Conservation (phyloP, 345 rosid species). For the Eucalyptus regnans region DNA sequence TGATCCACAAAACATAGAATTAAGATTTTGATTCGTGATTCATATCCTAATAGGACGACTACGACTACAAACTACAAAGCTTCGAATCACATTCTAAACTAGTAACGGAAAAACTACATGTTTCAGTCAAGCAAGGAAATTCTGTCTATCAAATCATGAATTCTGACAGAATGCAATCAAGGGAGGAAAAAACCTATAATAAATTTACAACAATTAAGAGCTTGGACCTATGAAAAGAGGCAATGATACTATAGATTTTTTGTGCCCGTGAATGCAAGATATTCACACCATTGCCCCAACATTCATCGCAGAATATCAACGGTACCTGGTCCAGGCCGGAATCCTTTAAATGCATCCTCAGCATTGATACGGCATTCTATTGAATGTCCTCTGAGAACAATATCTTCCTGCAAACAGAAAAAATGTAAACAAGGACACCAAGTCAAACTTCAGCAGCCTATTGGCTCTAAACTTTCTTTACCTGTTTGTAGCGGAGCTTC, state of each 20-base stretch:
- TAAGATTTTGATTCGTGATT: background rate
- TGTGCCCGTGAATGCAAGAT: background rate
- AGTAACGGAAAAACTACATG: background rate
- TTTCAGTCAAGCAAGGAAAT: background rate
- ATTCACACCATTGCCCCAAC: background rate
- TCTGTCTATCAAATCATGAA: background rate
- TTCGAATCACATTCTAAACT: background rate
- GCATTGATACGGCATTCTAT: slow-evolving; percentile 99
- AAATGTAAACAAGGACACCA: background rate
- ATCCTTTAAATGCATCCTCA: slow-evolving; percentile 94
- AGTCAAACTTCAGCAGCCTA: background rate
- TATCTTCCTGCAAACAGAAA: slow-evolving; percentile 55
- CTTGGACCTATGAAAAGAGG: background rate
- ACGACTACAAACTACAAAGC: background rate
- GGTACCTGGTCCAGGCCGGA: slow-evolving; percentile 96
- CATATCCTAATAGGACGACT: background rate
- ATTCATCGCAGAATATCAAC: background rate
- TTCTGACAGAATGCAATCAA: background rate
- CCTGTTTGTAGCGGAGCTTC: slow-evolving; percentile 85
- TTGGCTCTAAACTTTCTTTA: background rate
- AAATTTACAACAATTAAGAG: background rate
- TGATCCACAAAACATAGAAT: background rate
- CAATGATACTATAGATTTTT: background rate
- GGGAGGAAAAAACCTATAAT: background rate
- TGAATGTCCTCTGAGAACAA: slow-evolving; percentile 93